These are phyloP conservation scores for Cladophialophora exuberans DNA, from an alignment of 2,329 filamentous ascomycete species.

Conservation along the genomic window DNA sequence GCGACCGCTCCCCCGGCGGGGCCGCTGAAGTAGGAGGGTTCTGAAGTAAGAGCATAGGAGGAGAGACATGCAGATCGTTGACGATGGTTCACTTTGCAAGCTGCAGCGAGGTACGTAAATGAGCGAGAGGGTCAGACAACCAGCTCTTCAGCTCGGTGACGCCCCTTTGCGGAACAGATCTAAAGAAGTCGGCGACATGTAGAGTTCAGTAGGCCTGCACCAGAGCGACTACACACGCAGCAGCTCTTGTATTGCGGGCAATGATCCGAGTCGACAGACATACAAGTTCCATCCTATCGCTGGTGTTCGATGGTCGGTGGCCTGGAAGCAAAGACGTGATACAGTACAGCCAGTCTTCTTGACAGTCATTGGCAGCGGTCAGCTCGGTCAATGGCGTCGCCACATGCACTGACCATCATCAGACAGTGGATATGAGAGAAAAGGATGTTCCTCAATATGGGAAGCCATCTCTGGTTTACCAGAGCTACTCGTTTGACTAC, in stretches of 20 bases:
- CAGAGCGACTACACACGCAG: too few species aligned
- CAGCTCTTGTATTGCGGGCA: too few species aligned
- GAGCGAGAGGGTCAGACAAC: background rate
- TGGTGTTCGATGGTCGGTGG: too few species aligned
- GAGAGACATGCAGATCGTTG: background rate
- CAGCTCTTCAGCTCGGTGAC: background rate
- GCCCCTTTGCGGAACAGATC: constrained; percentile 2
- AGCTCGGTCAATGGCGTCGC: too few species aligned
- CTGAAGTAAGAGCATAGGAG: background rate
- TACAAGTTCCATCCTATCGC: too few species aligned
- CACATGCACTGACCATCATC: too few species aligned
- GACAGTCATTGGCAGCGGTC: too few species aligned
- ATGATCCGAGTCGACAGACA: too few species aligned
- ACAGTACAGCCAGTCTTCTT: too few species aligned
- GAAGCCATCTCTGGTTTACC: background rate
- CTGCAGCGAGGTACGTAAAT: constrained; percentile 2
- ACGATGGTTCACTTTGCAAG: background rate
- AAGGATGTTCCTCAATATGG: too few species aligned
- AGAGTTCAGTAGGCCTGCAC: too few species aligned
- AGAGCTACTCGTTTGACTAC: background rate
- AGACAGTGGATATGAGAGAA: background rate
- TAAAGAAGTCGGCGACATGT: background rate
- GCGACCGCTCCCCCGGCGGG: background rate
- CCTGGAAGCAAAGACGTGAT: too few species aligned
- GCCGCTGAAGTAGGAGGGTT: background rate